A percentile compares a stretch with the other conserved stretches of the same genome.
phyloP scores from a whole-genome alignment of 441 rosid genomes.

The Adansonia gregorii region DNA sequence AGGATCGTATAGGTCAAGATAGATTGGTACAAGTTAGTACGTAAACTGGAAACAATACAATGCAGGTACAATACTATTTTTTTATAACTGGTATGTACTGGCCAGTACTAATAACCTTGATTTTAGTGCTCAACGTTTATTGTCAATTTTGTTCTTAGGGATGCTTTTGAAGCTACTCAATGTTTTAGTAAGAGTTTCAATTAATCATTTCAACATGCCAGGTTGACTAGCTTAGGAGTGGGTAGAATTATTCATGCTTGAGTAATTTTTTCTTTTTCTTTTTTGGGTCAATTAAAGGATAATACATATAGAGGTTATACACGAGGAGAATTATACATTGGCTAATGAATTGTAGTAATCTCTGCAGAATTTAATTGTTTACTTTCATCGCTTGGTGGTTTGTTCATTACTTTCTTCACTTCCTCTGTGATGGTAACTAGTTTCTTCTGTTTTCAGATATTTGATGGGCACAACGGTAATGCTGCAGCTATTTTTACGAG shows the following conservation, averaged over 20 bases:
- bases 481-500: conserved; percentile 83
- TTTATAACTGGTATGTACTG: too few species aligned
- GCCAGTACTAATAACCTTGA: too few species aligned
- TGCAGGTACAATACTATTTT: too few species aligned
- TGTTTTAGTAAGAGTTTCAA: not conserved
- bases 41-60: too few species aligned
- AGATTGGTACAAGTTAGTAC: too few species aligned
- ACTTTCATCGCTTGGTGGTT: conserved; percentile 7
- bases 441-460: conserved; percentile 54
- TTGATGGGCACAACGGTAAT: conserved; percentile 90
- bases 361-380: not conserved
- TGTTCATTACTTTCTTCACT: conserved; percentile 20
- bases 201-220: not conserved
- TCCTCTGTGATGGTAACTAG: conserved; percentile 15
- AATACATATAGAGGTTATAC: not conserved
- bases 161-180: not conserved
- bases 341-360: not conserved
- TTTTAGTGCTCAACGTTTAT: not conserved
- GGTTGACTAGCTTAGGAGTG: not conserved
- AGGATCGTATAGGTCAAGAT: too few species aligned
- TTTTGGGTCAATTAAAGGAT: not conserved
- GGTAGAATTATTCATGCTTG: not conserved
- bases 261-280: not conserved
- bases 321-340: not conserved
- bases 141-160: not conserved